Percentiles rank a stretch among this genome's conserved stretches.
Conservation (phyloP, 805 yeast species). For the Pichia californica region DNA sequence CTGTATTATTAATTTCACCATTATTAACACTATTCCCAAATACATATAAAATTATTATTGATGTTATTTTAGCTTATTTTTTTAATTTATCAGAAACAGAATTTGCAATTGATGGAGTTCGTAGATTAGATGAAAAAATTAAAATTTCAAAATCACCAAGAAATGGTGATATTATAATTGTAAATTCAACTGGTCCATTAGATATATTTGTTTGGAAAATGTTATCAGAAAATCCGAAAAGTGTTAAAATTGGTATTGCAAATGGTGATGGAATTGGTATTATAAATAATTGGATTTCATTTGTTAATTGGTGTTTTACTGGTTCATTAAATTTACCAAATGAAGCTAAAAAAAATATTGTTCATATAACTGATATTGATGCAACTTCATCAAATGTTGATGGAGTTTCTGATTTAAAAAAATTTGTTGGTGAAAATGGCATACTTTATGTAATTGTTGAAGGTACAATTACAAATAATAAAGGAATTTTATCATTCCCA, state of each 20-base stretch:
- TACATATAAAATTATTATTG: conserved; percentile 11
- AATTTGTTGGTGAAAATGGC: conserved; percentile 16
- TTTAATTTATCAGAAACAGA: conserved; percentile 27
- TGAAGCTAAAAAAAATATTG: not conserved
- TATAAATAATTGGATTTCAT: conserved; percentile 2
- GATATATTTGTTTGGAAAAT: conserved; percentile 38
- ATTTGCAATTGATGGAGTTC: conserved; percentile 42
- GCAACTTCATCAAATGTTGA: conserved; percentile 9
- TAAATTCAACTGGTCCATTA: conserved; percentile 54
- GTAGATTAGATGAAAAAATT: conserved; percentile 33
- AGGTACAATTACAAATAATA: conserved; percentile 83
- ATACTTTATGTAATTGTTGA: conserved; percentile 59
- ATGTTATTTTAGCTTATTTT: conserved; percentile 27
- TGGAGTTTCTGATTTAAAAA: not conserved
- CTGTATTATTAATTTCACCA: conserved; percentile 21
- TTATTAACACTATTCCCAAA: conserved; percentile 13
- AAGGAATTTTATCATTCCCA: conserved; percentile 58
- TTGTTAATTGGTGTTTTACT: conserved; percentile 12
- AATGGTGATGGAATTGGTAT: conserved; percentile 10
- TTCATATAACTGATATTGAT: conserved; percentile 7
- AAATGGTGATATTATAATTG: conserved; percentile 44
- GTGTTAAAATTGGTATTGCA: conserved; percentile 18
- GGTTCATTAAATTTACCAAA: conserved; percentile 8
- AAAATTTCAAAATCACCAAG: conserved; percentile 31
- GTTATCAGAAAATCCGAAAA: conserved; percentile 9